A percentile compares a stretch with the other conserved stretches of the same genome.
phyloP scores from a whole-genome alignment of 306 rosid species.

The Mucuna pruriens region DNA sequence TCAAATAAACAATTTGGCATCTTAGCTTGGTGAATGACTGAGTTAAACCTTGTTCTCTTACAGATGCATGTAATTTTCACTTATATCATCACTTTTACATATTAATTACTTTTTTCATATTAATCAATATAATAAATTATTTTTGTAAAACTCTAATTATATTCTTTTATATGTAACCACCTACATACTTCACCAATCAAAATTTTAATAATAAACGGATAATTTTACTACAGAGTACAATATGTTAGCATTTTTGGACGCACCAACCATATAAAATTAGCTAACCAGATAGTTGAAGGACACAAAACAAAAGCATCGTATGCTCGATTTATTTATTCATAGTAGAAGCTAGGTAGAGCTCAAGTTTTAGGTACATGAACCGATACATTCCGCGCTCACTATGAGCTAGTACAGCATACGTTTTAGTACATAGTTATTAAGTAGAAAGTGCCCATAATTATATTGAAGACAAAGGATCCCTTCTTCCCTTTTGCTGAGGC shows the following conservation, averaged over 20 bases:
- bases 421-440: conserved; percentile 3
- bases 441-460: conserved; percentile 27
- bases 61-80: too few species aligned
- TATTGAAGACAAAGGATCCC: conserved; percentile 29
- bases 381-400: not conserved
- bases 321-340: conserved; percentile 19
- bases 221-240: not conserved
- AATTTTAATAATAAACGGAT: too few species aligned
- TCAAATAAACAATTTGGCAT: too few species aligned
- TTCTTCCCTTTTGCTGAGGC: not conserved
- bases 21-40: too few species aligned
- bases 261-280: not conserved
- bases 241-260: not conserved
- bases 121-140: too few species aligned
- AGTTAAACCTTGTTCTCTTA: too few species aligned
- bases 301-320: not conserved
- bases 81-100: too few species aligned
- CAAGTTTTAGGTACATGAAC: not conserved
- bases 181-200: too few species aligned
- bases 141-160: too few species aligned
- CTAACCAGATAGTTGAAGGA: not conserved
- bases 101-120: too few species aligned
- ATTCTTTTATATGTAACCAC: too few species aligned
- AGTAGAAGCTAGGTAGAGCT: not conserved
- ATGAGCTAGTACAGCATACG: not conserved